Conservation (phyloP, 108 stramenopile genomes). For the Nitzschia sp. region DNA sequence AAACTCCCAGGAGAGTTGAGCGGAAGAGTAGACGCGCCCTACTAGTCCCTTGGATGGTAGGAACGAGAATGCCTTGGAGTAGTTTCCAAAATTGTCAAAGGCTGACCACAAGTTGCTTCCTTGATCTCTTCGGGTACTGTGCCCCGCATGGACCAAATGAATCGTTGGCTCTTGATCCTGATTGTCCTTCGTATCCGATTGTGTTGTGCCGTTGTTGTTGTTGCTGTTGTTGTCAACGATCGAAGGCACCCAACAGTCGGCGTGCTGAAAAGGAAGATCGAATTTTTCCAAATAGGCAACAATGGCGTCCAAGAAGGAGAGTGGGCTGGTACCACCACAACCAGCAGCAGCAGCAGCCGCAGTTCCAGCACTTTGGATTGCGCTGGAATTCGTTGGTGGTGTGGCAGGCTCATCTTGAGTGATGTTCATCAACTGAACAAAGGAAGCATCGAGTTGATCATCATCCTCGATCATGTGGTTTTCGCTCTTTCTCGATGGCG, state of each 20-base stretch:
- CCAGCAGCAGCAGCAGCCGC: neutral
- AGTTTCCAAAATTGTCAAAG: conserved; percentile 53
- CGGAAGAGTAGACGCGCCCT: conserved; percentile 55
- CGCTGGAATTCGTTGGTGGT: neutral
- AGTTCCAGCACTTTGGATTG: neutral
- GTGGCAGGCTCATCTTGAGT: neutral
- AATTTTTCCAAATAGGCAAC: conserved; percentile 48
- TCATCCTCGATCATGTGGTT: neutral
- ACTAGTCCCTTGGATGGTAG: conserved; percentile 53
- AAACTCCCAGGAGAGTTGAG: conserved; percentile 48
- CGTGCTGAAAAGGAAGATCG: conserved; percentile 28
- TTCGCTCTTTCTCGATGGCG: too few relatives aligned
- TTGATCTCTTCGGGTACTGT: conserved; percentile 29
- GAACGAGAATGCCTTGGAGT: conserved; percentile 61
- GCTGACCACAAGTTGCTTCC: conserved; percentile 15
- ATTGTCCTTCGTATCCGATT: neutral
- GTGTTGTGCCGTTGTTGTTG: conserved; percentile 14
- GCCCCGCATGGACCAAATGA: conserved; percentile 39
- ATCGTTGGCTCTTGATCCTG: too few relatives aligned
- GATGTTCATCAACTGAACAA: neutral
- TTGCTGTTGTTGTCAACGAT: conserved; percentile 63
- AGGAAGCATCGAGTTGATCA: neutral
- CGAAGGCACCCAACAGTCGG: conserved; percentile 50
- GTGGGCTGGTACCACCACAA: neutral
- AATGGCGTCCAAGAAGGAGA: neutral